A percentile compares a stretch with the other conserved stretches of the same genome.
Evolutionary conservation across 1,139 yeast genomes (phyloP).

Genomic region (Diutina ranongensis): DNA sequence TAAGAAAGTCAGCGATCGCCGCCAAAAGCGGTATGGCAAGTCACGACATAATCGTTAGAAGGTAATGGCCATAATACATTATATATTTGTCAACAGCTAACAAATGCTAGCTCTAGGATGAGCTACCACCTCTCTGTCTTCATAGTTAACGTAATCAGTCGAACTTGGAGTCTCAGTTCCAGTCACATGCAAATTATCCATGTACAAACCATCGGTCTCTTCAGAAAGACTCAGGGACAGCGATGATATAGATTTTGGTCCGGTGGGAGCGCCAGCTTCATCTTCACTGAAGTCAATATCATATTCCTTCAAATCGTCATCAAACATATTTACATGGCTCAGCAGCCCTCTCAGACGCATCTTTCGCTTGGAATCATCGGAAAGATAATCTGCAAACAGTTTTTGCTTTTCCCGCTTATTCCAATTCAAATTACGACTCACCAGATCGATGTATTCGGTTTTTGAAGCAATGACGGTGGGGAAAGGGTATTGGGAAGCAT

Average conservation of each 20-base stretch:
- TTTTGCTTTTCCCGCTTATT: slow-evolving; percentile 74
- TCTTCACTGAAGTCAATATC: slow-evolving; percentile 4
- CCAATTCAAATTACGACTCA: slow-evolving; percentile 78
- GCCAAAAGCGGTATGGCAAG: not conserved
- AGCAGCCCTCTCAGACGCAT: not conserved
- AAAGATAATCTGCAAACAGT: slow-evolving; percentile 48
- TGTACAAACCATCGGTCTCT: not conserved
- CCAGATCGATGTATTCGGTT: slow-evolving; percentile 75
- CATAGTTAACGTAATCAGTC: not conserved
- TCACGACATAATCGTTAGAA: not conserved
- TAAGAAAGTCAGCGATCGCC: not conserved
- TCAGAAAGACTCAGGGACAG: slow-evolving; percentile 2
- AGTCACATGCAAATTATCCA: not conserved
- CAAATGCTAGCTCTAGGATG: not conserved
- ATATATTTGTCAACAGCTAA: not conserved
- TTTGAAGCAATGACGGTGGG: slow-evolving; percentile 72
- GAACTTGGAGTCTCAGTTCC: not conserved
- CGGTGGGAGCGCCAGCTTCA: not conserved
- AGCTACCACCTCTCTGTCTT: not conserved
- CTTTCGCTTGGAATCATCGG: slow-evolving; percentile 11
- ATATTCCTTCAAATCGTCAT: not conserved
- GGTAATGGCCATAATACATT: not conserved
- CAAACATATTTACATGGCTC: not conserved
- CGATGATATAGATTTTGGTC: no score
- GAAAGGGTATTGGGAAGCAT: slow-evolving; percentile 73